These are phyloP conservation scores for Aristolochia californica DNA, from an alignment of 164 flowering plant species.

Conservation along the genomic window DNA sequence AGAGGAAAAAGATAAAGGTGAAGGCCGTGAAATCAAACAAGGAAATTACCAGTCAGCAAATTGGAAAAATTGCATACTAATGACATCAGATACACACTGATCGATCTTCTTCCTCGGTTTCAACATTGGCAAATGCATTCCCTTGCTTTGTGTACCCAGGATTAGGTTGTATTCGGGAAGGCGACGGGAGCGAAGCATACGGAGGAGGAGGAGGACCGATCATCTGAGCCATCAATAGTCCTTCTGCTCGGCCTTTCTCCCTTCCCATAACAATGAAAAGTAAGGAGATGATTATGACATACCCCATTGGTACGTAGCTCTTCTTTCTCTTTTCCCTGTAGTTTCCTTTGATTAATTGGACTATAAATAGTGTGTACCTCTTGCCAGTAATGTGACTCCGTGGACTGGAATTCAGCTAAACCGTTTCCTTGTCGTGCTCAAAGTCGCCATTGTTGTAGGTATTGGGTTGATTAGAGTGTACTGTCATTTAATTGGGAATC, in stretches of 20 bases:
- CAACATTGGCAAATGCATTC: not conserved
- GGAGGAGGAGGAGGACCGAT: not conserved
- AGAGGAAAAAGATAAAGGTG: no score
- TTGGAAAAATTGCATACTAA: not conserved
- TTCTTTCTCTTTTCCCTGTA: not conserved
- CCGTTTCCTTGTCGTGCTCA: no score
- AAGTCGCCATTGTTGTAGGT: no score
- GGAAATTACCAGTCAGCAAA: not conserved
- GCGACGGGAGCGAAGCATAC: not conserved
- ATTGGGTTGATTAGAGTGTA: no score
- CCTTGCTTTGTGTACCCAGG: constrained; percentile 5
- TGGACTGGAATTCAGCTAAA: no score
- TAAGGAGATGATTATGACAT: not conserved
- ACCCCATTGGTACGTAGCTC: not conserved
- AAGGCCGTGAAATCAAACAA: not conserved
- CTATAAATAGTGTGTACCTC: not conserved
- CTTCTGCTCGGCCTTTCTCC: not conserved
- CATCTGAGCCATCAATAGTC: not conserved
- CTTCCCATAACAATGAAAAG: not conserved
- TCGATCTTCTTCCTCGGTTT: not conserved
- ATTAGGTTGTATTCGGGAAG: not conserved
- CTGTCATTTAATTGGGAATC: no score
- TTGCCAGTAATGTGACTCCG: not conserved
- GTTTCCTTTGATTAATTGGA: not conserved
- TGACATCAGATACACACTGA: not conserved